phyloP scores from a whole-genome alignment of 2,329 filamentous ascomycete genomes.

The Colletotrichum costaricense region DNA sequence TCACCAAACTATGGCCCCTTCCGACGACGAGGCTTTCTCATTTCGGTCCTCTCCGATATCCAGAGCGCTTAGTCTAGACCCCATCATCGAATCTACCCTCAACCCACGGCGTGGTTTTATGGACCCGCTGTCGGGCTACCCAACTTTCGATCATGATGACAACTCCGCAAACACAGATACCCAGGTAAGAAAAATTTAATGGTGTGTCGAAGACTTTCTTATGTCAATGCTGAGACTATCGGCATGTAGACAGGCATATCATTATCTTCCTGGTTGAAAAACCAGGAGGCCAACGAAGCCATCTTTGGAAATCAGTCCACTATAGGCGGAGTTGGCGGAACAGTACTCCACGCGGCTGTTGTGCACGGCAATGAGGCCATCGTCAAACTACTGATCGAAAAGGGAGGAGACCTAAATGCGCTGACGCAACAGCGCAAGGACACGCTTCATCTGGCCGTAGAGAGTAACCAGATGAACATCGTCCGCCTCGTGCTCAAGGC shows the following conservation, averaged over 20 bases:
- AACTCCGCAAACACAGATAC: neutral
- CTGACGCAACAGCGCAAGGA: neutral
- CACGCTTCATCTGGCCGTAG: neutral
- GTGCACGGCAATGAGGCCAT: neutral
- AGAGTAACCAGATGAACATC: neutral
- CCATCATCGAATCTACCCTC: neutral
- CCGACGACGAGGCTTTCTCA: neutral
- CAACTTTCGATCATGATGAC: neutral
- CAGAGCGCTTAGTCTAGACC: neutral
- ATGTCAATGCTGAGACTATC: neutral
- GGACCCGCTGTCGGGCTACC: neutral
- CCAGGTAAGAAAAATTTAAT: neutral
- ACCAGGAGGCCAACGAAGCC: neutral
- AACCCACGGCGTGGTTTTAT: neutral
- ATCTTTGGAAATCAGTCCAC: neutral
- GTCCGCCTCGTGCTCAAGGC: neutral
- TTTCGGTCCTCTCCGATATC: neutral
- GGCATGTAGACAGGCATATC: neutral
- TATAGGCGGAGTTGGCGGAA: neutral
- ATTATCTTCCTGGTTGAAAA: neutral
- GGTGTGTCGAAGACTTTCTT: neutral
- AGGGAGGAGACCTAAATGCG: neutral
- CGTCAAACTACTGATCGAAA: neutral
- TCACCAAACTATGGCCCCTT: neutral
- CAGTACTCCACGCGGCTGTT: neutral